Evolutionary conservation across 2,329 filamentous ascomycete species (phyloP).

Genomic region (Curvularia sp.): DNA sequence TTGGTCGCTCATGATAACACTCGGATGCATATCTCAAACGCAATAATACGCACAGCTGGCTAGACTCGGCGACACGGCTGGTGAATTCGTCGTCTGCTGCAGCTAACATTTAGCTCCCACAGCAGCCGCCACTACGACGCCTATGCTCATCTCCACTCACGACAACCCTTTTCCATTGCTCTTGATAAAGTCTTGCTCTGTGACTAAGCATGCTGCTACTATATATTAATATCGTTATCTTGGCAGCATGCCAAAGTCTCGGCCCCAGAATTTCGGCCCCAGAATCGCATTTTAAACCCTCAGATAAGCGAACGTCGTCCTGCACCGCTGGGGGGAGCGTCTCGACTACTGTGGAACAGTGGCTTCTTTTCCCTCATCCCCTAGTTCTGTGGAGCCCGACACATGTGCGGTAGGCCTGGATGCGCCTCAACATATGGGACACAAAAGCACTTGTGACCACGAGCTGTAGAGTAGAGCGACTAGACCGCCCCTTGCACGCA

Average conservation of each 20-base stretch:
- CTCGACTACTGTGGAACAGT: not conserved
- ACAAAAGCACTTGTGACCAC: constrained; percentile 16
- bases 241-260: not conserved
- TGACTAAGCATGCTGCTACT: not conserved
- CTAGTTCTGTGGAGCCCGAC: not conserved
- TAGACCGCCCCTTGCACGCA: constrained; percentile 3
- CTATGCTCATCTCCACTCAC: not conserved
- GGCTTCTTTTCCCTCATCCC: not conserved
- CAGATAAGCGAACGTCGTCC: constrained; percentile 1
- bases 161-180: not conserved
- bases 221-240: not conserved
- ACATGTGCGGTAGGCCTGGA: not conserved
- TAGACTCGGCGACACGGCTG: constrained; percentile 4
- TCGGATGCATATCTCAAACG: not conserved
- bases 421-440: not conserved
- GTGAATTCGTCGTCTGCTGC: constrained; percentile 8
- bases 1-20: not conserved
- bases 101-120: constrained; percentile 12
- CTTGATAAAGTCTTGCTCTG: not conserved
- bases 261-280: constrained; percentile 2
- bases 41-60: not conserved
- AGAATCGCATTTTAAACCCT: not conserved
- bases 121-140: constrained; percentile 1
- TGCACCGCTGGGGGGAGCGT: not conserved
- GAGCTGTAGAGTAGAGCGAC: constrained; percentile 6